Conservation (phyloP, 208 protist species). For the Acanthamoeba triangularis region DNA sequence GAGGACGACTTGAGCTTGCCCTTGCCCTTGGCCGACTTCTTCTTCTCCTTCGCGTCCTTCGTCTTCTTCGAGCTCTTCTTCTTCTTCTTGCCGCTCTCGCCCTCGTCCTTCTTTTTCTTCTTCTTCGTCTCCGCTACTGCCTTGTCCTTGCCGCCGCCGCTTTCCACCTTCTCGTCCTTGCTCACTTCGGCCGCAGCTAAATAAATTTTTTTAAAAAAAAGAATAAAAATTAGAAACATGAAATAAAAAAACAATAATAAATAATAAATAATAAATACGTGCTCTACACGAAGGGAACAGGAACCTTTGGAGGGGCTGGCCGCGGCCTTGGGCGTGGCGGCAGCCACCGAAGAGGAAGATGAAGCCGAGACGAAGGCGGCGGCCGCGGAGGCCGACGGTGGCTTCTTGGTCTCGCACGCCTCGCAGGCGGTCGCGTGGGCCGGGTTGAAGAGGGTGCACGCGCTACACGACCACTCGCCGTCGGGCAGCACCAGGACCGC, state of each 20-base stretch:
- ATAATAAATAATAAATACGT: neutral
- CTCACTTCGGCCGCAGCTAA: no score
- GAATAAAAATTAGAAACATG: no score
- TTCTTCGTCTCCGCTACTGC: neutral
- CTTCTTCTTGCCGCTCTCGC: neutral
- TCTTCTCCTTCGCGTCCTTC: slow-evolving; percentile 15
- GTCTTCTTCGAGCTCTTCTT: neutral
- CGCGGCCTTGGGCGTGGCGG: neutral
- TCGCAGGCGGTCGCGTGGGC: neutral
- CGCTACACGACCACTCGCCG: slow-evolving; percentile 29
- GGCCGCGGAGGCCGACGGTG: neutral
- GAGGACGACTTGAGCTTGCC: slow-evolving; percentile 59
- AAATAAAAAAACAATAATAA: no score
- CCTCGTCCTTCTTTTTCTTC: neutral
- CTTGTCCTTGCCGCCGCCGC: neutral
- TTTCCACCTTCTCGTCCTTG: neutral
- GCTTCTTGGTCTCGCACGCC: slow-evolving; percentile 45
- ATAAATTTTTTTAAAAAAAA: no score
- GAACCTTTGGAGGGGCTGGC: neutral
- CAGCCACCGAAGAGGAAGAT: neutral
- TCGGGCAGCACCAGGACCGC: slow-evolving; percentile 12
- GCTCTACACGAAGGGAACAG: no score
- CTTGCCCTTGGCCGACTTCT: slow-evolving; percentile 14
- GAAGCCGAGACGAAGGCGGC: neutral
- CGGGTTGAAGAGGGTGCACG: slow-evolving; percentile 67